Evolutionary conservation across 2,329 filamentous ascomycete species (phyloP).

Genomic region (Colletotrichum ledebouriae): DNA sequence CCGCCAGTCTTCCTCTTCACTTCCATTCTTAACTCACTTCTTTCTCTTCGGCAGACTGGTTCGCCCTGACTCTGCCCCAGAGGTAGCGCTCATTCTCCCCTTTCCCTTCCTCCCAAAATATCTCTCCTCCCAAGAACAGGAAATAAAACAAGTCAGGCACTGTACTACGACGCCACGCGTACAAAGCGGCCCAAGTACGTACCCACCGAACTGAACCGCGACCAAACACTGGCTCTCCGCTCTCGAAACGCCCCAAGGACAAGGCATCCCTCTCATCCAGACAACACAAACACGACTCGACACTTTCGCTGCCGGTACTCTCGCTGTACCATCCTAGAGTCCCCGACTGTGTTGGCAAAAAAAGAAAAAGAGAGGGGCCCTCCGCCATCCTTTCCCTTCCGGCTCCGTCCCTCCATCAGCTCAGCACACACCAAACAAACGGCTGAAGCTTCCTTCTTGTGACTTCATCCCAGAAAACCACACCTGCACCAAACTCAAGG

Average conservation of each 20-base stretch:
- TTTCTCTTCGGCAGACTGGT: constrained; percentile 31
- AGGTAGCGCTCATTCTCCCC: constrained; percentile 26
- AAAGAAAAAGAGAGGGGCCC: constrained; percentile 3
- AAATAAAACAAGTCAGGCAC: neutral
- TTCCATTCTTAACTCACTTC: neutral
- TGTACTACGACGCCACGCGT: constrained; percentile 13
- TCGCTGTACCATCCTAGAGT: neutral
- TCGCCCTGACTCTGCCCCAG: constrained; percentile 33
- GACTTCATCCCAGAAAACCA: neutral
- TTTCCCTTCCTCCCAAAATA: neutral
- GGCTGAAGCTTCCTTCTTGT: constrained; percentile 21
- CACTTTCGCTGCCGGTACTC: neutral
- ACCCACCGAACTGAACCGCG: constrained; percentile 28
- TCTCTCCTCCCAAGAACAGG: neutral
- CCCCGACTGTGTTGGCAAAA: neutral
- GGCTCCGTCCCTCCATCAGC: constrained; percentile 34
- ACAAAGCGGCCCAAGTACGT: constrained; percentile 19
- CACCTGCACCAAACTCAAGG: neutral
- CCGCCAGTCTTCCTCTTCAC: neutral
- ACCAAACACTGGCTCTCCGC: neutral
- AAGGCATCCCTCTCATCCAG: constrained; percentile 14
- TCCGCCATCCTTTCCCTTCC: constrained; percentile 27
- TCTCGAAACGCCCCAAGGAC: constrained; percentile 4
- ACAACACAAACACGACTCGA: constrained; percentile 3
- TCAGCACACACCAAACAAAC: constrained; percentile 12